These are phyloP conservation scores for Zoysia matrella DNA, from an alignment of 202 grass and related monocot species.

Conservation along the genomic window DNA sequence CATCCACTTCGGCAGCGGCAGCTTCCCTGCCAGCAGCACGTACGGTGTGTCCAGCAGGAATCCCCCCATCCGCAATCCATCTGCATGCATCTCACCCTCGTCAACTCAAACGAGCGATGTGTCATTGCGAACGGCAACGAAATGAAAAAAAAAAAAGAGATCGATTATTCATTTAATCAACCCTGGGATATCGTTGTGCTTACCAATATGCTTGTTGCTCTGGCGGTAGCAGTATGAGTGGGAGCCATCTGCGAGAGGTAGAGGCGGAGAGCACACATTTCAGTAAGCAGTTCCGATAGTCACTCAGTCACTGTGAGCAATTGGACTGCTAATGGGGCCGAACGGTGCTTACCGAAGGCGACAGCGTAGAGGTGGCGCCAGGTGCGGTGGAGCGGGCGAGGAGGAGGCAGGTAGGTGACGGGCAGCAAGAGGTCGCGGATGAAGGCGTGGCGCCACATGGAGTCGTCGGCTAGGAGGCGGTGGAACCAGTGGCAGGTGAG, in stretches of 20 bases:
- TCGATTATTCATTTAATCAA: background rate
- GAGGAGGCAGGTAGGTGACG: constrained; percentile 11
- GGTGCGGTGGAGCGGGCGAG: constrained; percentile 49
- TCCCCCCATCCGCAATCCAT: constrained; percentile 73
- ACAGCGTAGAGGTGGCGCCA: constrained; percentile 79
- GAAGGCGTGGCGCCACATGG: constrained; percentile 84
- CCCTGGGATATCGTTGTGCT: constrained; percentile 5
- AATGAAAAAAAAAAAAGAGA: background rate
- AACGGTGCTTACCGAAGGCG: constrained; percentile 64
- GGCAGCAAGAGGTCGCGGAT: constrained; percentile 77
- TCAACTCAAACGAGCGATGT: constrained; percentile 19
- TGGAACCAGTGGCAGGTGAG: constrained; percentile 71
- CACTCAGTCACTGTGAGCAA: background rate
- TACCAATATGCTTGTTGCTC: constrained; percentile 73
- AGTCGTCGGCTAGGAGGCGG: constrained; percentile 68
- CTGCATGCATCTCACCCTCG: constrained; percentile 40
- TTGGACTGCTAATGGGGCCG: background rate
- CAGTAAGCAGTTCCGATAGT: constrained; percentile 19
- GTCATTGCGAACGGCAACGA: background rate
- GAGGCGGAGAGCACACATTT: constrained; percentile 16
- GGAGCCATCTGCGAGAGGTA: constrained; percentile 54
- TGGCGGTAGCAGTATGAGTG: constrained; percentile 72
- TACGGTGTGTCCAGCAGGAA: constrained; percentile 69
- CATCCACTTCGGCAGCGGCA: constrained; percentile 57
- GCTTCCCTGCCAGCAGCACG: constrained; percentile 64